These are phyloP conservation scores for Pseudocercospora pini-densiflorae DNA, from an alignment of 2,329 filamentous ascomycete genomes.

Conservation along the genomic window DNA sequence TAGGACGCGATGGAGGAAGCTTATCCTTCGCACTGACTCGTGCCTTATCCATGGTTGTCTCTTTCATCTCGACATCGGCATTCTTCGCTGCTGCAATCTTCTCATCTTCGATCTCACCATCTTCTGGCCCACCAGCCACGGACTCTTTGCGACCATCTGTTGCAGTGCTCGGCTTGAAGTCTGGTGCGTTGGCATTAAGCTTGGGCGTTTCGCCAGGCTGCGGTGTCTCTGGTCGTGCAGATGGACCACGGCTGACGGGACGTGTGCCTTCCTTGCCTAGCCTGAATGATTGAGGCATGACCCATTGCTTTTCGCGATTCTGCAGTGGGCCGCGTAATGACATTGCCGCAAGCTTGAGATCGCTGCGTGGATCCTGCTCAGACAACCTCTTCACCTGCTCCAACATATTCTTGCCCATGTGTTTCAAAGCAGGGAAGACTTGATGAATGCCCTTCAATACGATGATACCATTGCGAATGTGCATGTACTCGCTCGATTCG, in stretches of 20 bases:
- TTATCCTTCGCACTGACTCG: constrained; percentile 16
- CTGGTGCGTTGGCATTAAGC: constrained; percentile 61
- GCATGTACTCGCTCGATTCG: constrained; percentile 88
- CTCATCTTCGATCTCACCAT: constrained; percentile 73
- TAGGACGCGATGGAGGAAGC: not conserved
- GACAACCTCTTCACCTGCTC: constrained; percentile 67
- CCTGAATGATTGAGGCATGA: constrained; percentile 74
- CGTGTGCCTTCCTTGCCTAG: constrained; percentile 34
- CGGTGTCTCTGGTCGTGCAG: constrained; percentile 44
- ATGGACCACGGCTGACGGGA: constrained; percentile 35
- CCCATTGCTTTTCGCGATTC: constrained; percentile 69
- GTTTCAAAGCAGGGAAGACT: constrained; percentile 86
- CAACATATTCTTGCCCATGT: constrained; percentile 74
- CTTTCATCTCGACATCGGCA: constrained; percentile 33
- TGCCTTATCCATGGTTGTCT: constrained; percentile 27
- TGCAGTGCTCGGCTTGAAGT: constrained; percentile 62
- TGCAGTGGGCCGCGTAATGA: constrained; percentile 73
- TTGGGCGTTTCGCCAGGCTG: constrained; percentile 50
- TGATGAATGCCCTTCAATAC: constrained; percentile 80
- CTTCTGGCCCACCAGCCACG: constrained; percentile 56
- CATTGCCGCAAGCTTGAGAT: constrained; percentile 74
- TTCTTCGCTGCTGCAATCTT: constrained; percentile 42
- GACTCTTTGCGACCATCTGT: constrained; percentile 42
- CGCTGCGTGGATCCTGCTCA: constrained; percentile 67
- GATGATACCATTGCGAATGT: constrained; percentile 93